phyloP scores from a whole-genome alignment of 2,329 filamentous ascomycete species.

The Metarhizium album region DNA sequence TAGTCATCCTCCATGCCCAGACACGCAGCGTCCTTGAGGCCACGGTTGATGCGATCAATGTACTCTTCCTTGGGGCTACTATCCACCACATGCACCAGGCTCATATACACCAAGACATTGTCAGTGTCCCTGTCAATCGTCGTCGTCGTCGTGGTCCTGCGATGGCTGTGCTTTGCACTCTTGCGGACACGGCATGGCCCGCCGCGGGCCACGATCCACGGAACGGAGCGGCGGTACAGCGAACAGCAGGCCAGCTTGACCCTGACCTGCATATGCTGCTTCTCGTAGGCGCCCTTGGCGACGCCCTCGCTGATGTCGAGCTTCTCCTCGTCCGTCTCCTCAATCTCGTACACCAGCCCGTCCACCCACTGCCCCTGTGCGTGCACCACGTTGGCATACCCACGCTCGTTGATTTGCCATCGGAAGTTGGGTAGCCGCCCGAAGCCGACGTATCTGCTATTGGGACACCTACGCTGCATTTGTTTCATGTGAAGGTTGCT shows the following conservation, averaged over 20 bases:
- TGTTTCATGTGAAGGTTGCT: conserved; percentile 34
- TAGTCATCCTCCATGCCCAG: conserved; percentile 26
- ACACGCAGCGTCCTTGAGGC: conserved; percentile 23
- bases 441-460: conserved; percentile 27
- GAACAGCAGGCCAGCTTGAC: conserved; percentile 21
- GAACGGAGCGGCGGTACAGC: conserved; percentile 25
- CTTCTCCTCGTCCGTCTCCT: conserved; percentile 23
- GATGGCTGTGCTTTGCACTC: conserved; percentile 9
- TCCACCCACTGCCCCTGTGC: conserved; percentile 25
- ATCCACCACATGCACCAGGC: conserved; percentile 19
- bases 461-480: conserved; percentile 33
- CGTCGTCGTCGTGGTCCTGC: neutral
- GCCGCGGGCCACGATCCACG: conserved; percentile 27
- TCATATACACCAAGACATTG: conserved; percentile 30
- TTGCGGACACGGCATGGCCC: conserved; percentile 19
- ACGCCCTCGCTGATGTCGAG: conserved; percentile 32
- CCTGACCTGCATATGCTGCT: conserved; percentile 21
- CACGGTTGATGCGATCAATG: conserved; percentile 27
- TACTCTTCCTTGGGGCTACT: conserved; percentile 29
- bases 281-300: conserved; percentile 26
- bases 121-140: conserved; percentile 7
- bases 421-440: conserved; percentile 27
- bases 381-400: conserved; percentile 32
- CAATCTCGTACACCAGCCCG: conserved; percentile 31
- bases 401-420: conserved; percentile 37